phyloP scores from a whole-genome alignment of 2,329 filamentous ascomycete species.

The Exophiala phaeomuriformis region DNA sequence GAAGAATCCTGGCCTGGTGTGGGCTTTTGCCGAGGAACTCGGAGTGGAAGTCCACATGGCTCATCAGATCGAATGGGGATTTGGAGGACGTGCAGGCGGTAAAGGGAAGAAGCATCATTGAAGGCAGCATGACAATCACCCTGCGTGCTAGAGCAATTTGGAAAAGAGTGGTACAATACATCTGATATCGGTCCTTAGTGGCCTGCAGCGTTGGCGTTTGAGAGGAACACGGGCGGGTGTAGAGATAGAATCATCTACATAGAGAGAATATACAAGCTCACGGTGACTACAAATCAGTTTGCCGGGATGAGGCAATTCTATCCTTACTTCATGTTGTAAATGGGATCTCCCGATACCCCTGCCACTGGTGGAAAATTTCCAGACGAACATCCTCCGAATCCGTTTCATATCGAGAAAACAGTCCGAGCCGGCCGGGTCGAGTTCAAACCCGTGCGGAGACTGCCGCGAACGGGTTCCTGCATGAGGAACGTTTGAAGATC shows the following conservation, averaged over 20 bases:
- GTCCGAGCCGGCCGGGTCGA: not conserved
- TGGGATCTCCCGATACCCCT: too few species aligned
- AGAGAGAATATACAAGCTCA: too few species aligned
- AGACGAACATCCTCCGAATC: too few species aligned
- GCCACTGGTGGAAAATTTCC: too few species aligned
- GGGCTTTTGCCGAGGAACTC: conserved; percentile 64
- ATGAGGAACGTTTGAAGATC: conserved; percentile 8
- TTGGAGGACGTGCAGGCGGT: conserved; percentile 16
- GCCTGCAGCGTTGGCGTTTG: not conserved
- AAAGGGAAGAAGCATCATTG: conserved; percentile 4
- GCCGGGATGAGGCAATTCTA: too few species aligned
- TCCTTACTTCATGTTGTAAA: too few species aligned
- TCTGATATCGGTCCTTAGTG: not conserved
- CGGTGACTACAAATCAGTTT: too few species aligned
- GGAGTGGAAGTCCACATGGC: conserved; percentile 65
- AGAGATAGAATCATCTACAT: too few species aligned
- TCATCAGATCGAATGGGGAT: conserved; percentile 47
- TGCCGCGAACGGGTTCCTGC: conserved; percentile 16
- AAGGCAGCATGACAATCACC: not conserved
- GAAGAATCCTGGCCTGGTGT: conserved; percentile 70
- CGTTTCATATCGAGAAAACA: too few species aligned
- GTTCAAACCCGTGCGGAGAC: not conserved
- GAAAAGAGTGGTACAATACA: not conserved
- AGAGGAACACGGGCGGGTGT: not conserved
- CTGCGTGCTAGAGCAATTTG: not conserved